A percentile compares a stretch with the other conserved stretches of the same genome.
Evolutionary conservation across 1,139 yeast species (phyloP).

Genomic region (Yamadazyma sp.): DNA sequence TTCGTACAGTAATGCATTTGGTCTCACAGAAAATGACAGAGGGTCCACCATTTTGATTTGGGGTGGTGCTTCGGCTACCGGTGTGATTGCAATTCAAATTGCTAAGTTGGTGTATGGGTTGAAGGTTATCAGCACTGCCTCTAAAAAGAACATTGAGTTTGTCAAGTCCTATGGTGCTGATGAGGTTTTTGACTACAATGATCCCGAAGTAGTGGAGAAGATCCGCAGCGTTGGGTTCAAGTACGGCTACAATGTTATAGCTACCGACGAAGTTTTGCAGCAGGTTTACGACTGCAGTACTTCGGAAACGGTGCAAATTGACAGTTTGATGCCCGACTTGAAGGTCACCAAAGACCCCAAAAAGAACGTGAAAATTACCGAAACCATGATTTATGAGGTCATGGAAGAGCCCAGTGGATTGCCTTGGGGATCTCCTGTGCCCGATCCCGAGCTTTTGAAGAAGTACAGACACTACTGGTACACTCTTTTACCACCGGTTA

Average conservation of each 20-base stretch:
- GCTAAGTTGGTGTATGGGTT: slow-evolving; percentile 25
- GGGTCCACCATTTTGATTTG: slow-evolving; percentile 25
- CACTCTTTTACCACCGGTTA: too few species aligned
- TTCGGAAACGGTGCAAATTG: slow-evolving; percentile 17
- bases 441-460: too few species aligned
- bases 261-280: slow-evolving; percentile 19
- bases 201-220: slow-evolving; percentile 16
- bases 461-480: too few species aligned
- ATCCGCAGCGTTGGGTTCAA: slow-evolving; percentile 16
- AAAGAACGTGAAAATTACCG: too few species aligned
- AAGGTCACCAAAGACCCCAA: too few species aligned
- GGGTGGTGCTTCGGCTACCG: slow-evolving; percentile 27
- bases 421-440: too few species aligned
- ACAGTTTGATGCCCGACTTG: slow-evolving; percentile 18
- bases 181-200: slow-evolving; percentile 25
- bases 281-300: slow-evolving; percentile 23
- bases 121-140: slow-evolving; percentile 25
- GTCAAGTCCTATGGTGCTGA: slow-evolving; percentile 21
- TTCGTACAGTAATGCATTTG: slow-evolving; percentile 18
- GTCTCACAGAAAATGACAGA: slow-evolving; percentile 21
- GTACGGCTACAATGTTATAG: slow-evolving; percentile 25
- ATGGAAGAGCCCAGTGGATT: too few species aligned
- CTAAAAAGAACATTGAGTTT: slow-evolving; percentile 17
- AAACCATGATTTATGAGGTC: background rate
- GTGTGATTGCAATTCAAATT: slow-evolving; percentile 27